Conservation (phyloP, 192 early-diverging fungal species). For the Backusella macrospora region DNA sequence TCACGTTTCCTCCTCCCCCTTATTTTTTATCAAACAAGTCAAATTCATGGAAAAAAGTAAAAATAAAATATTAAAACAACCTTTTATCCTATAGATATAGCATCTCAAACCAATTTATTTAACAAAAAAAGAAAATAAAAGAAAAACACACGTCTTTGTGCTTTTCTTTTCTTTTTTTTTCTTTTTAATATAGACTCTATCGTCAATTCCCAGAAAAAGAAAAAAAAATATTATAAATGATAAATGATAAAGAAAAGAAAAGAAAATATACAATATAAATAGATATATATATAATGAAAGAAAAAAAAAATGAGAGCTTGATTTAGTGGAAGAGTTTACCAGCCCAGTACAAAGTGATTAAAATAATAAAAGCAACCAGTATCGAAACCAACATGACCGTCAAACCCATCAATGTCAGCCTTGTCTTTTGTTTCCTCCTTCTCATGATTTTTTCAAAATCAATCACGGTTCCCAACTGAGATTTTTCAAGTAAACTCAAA, state of each 20-base stretch:
- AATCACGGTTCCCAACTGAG: background rate
- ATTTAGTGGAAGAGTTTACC: background rate
- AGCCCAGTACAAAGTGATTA: background rate
- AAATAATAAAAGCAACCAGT: background rate
- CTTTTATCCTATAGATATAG: too few species aligned
- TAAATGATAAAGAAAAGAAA: background rate
- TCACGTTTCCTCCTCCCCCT: too few species aligned
- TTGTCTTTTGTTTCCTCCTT: background rate
- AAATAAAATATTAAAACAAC: too few species aligned
- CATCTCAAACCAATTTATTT: too few species aligned
- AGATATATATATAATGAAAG: background rate
- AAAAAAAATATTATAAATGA: background rate
- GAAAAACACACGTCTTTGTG: too few species aligned
- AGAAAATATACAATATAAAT: background rate
- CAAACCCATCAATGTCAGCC: background rate
- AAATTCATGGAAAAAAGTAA: too few species aligned
- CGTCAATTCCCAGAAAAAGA: background rate
- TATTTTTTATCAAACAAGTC: too few species aligned
- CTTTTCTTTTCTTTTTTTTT: conserved; percentile 2
- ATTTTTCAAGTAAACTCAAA: background rate
- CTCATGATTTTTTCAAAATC: background rate
- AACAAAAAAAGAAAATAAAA: too few species aligned
- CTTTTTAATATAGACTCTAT: background rate
- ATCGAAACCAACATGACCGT: background rate
- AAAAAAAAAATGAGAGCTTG: background rate